These are phyloP conservation scores for Phytophthora pisi DNA, from an alignment of 352 stramenopile genomes.

Conservation along the genomic window DNA sequence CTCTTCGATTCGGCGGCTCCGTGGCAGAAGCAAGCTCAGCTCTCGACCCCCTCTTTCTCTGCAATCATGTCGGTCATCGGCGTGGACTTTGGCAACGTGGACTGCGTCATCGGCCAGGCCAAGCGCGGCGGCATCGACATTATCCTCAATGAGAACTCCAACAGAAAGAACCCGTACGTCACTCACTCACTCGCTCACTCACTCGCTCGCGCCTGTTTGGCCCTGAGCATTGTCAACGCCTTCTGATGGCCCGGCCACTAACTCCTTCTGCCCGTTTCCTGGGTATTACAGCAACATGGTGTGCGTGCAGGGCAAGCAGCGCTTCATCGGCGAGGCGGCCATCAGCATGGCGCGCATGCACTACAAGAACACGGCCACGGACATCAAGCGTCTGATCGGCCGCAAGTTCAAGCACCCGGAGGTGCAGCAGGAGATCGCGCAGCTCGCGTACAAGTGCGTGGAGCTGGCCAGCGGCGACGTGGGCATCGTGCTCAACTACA, in stretches of 20 bases:
- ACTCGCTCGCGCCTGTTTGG: not conserved
- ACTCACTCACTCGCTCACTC: not conserved
- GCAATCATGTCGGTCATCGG: conserved; percentile 95
- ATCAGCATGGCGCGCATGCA: conserved; percentile 94
- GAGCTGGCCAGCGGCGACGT: conserved; percentile 89
- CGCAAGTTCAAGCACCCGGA: conserved; percentile 96
- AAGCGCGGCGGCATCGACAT: conserved; percentile 98
- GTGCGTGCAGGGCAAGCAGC: conserved; percentile 89
- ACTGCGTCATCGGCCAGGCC: conserved; percentile 96
- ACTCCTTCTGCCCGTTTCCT: too few species aligned
- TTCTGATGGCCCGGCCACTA: too few species aligned
- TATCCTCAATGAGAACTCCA: conserved; percentile 99
- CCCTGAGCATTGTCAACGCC: too few species aligned
- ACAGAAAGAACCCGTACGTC: conserved; percentile 96
- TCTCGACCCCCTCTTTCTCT: not conserved
- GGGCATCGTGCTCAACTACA: conserved; percentile 93
- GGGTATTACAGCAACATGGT: conserved; percentile 68
- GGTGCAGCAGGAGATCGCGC: conserved; percentile 95
- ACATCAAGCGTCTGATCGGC: conserved; percentile 98
- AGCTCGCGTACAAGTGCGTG: conserved; percentile 92
- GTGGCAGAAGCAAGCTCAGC: conserved; percentile 11
- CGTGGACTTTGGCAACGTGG: conserved; percentile 97
- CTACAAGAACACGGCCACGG: conserved; percentile 98
- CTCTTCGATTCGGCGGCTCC: conserved; percentile 37
- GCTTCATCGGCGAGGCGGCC: conserved; percentile 94